Conservation (phyloP, 805 yeast species). For the Sugiyamaella valdiviana region DNA sequence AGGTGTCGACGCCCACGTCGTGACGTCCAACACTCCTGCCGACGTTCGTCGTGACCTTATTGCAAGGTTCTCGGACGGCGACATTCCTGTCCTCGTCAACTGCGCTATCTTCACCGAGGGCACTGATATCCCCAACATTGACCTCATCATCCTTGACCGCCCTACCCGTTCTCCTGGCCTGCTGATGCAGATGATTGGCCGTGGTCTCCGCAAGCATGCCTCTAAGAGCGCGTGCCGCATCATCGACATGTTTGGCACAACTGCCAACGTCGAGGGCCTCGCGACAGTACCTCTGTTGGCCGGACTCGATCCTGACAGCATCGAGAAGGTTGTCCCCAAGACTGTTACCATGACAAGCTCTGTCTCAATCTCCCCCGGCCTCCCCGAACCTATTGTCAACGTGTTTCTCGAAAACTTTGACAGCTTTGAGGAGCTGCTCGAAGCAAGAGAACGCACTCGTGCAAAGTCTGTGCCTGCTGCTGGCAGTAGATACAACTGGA, state of each 20-base stretch:
- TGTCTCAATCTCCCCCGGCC: not conserved
- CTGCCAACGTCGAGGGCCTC: conserved; percentile 41
- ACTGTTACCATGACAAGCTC: not conserved
- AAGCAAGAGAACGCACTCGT: not conserved
- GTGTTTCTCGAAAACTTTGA: conserved; percentile 10
- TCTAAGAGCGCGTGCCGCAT: conserved; percentile 65
- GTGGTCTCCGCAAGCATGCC: conserved; percentile 66
- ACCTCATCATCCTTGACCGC: conserved; percentile 67
- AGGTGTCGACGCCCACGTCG: conserved; percentile 65
- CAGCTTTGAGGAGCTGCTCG: conserved; percentile 9
- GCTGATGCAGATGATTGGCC: conserved; percentile 81
- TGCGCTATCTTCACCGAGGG: conserved; percentile 93
- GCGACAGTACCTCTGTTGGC: conserved; percentile 48
- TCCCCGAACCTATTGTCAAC: not conserved
- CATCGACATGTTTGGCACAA: conserved; percentile 67
- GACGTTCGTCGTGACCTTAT: conserved; percentile 48
- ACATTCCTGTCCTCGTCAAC: conserved; percentile 69
- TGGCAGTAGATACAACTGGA: conserved; percentile 14
- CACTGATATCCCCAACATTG: conserved; percentile 87
- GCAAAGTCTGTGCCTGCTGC: not conserved
- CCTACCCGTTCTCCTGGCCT: conserved; percentile 74
- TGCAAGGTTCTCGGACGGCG: conserved; percentile 53
- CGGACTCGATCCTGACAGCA: conserved; percentile 17
- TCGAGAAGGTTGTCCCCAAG: not conserved
- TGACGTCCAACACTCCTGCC: conserved; percentile 58